A percentile compares a stretch with the other conserved stretches of the same genome.
phyloP scores from a whole-genome alignment of 345 rosid genomes.

The Anastatica hierochuntica region DNA sequence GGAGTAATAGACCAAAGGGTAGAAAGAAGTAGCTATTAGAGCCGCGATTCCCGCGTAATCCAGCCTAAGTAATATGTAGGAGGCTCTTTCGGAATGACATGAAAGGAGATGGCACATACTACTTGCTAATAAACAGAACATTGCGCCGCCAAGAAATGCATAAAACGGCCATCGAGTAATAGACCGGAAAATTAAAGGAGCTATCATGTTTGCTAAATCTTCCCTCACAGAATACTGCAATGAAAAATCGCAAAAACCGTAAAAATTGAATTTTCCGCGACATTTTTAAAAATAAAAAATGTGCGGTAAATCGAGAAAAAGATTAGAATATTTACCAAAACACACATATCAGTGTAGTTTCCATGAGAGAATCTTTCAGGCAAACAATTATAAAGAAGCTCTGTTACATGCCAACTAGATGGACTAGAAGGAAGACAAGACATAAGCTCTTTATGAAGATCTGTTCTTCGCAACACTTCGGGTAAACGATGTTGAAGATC shows the following conservation, averaged over 20 bases:
- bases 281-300: not conserved
- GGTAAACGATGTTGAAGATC: slow-evolving; percentile 71
- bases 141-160: slow-evolving; percentile 83
- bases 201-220: slow-evolving; percentile 66
- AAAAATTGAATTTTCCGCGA: not conserved
- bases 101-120: slow-evolving; percentile 84
- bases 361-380: slow-evolving; percentile 70
- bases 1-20: slow-evolving; percentile 81
- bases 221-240: slow-evolving; percentile 59
- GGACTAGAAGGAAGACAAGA: slow-evolving; percentile 70
- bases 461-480: slow-evolving; percentile 51
- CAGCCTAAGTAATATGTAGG: slow-evolving; percentile 85
- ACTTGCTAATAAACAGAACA: slow-evolving; percentile 91
- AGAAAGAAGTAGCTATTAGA: slow-evolving; percentile 79
- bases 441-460: slow-evolving; percentile 60
- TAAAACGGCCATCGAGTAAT: slow-evolving; percentile 92
- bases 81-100: slow-evolving; percentile 67
- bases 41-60: slow-evolving; percentile 91
- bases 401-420: slow-evolving; percentile 73
- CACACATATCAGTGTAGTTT: slow-evolving; percentile 70
- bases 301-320: not conserved
- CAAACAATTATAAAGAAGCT: slow-evolving; percentile 73
- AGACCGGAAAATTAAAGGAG: slow-evolving; percentile 61
- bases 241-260: not conserved
- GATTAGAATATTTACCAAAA: slow-evolving; percentile 44